A percentile compares a stretch with the other conserved stretches of the same genome.
phyloP scores from a whole-genome alignment of 441 rosid species.

The Codiaeum variegatum region DNA sequence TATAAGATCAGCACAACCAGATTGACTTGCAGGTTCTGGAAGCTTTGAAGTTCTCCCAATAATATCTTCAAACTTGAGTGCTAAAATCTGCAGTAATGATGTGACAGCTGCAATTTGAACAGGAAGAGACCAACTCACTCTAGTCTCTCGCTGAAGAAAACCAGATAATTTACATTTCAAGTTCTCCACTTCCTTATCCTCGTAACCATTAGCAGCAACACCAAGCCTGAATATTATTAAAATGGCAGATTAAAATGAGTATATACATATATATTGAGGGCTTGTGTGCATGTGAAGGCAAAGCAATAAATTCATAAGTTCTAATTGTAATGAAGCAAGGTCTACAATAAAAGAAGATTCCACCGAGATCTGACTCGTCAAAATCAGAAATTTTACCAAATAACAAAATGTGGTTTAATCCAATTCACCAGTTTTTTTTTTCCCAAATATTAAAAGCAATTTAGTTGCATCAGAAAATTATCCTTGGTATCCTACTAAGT shows the following conservation, averaged over 20 bases:
- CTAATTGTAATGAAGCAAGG: too few species aligned
- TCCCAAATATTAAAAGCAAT: not conserved
- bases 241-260: not conserved
- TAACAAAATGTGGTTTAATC: not conserved
- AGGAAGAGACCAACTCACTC: slow-evolving; percentile 39
- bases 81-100: slow-evolving; percentile 47
- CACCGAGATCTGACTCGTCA: not conserved
- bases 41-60: slow-evolving; percentile 25
- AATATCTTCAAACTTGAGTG: slow-evolving; percentile 30
- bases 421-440: not conserved
- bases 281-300: too few species aligned
- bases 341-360: not conserved
- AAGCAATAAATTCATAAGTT: not conserved
- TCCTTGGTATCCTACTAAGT: not conserved
- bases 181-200: slow-evolving; percentile 45
- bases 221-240: slow-evolving; percentile 47
- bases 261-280: too few species aligned
- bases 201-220: slow-evolving; percentile 50
- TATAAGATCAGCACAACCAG: slow-evolving; percentile 29
- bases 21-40: slow-evolving; percentile 31
- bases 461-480: not conserved
- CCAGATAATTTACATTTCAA: slow-evolving; percentile 44
- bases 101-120: slow-evolving; percentile 51
- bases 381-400: not conserved
- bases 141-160: slow-evolving; percentile 37